Base-by-base conservation (phyloP, 805 yeast species). In the Ogataea pini region DNA sequence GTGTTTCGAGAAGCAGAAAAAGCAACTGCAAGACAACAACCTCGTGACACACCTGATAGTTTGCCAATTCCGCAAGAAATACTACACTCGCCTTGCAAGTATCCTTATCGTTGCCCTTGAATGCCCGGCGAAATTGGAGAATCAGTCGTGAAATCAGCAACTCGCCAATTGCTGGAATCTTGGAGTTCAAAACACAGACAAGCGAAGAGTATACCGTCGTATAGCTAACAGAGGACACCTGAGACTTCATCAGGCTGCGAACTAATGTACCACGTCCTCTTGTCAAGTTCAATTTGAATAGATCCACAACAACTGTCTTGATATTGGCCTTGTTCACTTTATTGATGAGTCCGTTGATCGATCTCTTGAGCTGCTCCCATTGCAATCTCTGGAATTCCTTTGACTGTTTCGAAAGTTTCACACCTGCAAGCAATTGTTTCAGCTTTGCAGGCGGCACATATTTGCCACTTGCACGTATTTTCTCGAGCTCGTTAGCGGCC, bases 121-220 rank as follows among this genome's bases (percentile, higher is more conserved):
- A 83, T 0, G 76, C 75, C 52, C 74, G 72, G 38, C 83, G 75
- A 65, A 88, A 87, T 48, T 75, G 82, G 3, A 82, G 57, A 1
- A 85, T 69, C 22, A 84, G 64, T 50, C 94, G 71, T 7, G 73
- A 59, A 0, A 75, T 62, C 27, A 86, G 52, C 4, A 84, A 62
- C 47, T 76, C 76, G 2, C 96, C 96, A 14, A 88, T 67, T 29
- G 77, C 77, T 0, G 95, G 94, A 3, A 87, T 62, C 54, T 84
- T 79, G 4, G 86, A 76, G 63, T 86, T 85, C 9, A 89, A 44
- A 0, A 84, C 73, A 1, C 84, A 73, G 0, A 78, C 73, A 29
- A 89, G 57, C 0, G 86, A 69, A 0, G 90, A 80, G 55, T 77
- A 83, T 1, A 76, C 73, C 0, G 79, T 65, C 0, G 86, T 73